These are phyloP conservation scores for Colletotrichum chrysophilum DNA, from an alignment of 2,329 filamentous ascomycete species.

Conservation along the genomic window DNA sequence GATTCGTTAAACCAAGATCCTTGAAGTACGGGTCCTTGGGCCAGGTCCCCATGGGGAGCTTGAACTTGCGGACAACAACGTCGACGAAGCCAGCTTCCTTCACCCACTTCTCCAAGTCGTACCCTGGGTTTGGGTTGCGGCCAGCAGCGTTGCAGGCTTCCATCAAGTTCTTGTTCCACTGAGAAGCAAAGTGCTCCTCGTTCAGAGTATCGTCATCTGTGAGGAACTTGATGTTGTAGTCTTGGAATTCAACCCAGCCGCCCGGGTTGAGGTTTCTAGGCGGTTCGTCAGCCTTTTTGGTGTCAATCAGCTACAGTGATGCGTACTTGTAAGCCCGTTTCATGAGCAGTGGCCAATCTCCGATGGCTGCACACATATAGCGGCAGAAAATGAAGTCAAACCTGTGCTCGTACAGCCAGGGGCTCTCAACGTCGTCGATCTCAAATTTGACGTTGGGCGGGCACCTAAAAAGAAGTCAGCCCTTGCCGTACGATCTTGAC, in stretches of 20 bases:
- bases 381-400: constrained; percentile 37
- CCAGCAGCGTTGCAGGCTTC: constrained; percentile 25
- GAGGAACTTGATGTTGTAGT: constrained; percentile 22
- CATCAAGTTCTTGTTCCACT: constrained; percentile 22
- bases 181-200: background rate
- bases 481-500: no score
- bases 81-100: constrained; percentile 41
- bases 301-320: background rate
- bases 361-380: background rate
- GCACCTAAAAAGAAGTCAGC: constrained; percentile 34
- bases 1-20: constrained; percentile 31
- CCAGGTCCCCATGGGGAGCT: constrained; percentile 41
- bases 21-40: constrained; percentile 33
- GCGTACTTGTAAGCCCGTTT: constrained; percentile 30
- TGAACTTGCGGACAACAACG: constrained; percentile 33
- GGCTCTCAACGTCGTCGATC: constrained; percentile 66
- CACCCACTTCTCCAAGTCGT: constrained; percentile 35
- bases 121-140: constrained; percentile 35
- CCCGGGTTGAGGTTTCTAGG: constrained; percentile 36
- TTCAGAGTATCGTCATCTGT: constrained; percentile 27
- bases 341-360: constrained; percentile 2
- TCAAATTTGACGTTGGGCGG: constrained; percentile 71
- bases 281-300: background rate
- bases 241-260: constrained; percentile 33
- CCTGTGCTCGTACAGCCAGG: constrained; percentile 39